Conservation (phyloP, 2,329 filamentous ascomycete genomes). For the Cladosporium colombiae region DNA sequence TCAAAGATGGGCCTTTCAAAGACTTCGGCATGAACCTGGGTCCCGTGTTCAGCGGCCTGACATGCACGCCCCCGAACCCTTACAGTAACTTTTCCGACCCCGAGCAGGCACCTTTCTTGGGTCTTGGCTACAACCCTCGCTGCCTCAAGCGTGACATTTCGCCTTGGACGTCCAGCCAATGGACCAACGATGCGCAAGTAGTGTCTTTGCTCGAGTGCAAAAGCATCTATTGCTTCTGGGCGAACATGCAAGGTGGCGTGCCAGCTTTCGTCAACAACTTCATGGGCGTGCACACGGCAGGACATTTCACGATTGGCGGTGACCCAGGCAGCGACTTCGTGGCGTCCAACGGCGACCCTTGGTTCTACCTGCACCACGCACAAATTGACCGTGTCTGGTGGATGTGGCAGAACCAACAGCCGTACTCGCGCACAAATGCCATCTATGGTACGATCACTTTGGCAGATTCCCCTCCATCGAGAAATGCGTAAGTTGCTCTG, state of each 20-base stretch:
- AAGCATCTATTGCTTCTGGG: constrained; percentile 29
- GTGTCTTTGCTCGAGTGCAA: constrained; percentile 24
- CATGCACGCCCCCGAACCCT: constrained; percentile 6
- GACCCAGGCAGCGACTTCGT: constrained; percentile 46
- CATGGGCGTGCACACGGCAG: constrained; percentile 43
- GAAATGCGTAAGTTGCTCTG: constrained; percentile 33
- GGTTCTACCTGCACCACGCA: constrained; percentile 50
- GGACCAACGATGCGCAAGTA: constrained; percentile 12
- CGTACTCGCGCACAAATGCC: constrained; percentile 29
- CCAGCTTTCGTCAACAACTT: constrained; percentile 22
- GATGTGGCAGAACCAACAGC: constrained; percentile 39
- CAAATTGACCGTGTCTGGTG: constrained; percentile 50
- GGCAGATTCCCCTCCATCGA: constrained; percentile 29
- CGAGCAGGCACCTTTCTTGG: constrained; percentile 28
- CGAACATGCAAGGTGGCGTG: constrained; percentile 30
- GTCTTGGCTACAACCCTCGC: constrained; percentile 36
- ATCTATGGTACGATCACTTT: constrained; percentile 38
- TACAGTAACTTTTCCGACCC: constrained; percentile 15
- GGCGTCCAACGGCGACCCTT: constrained; percentile 46
- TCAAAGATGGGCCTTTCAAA: constrained; percentile 53
- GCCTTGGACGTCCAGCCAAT: constrained; percentile 21
- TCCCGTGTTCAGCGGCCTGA: constrained; percentile 41
- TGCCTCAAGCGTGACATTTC: constrained; percentile 44
- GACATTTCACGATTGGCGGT: constrained; percentile 49
- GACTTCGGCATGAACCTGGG: constrained; percentile 50